Evolutionary conservation across 2,329 filamentous ascomycete species (phyloP), one percentile per base, ranked within the genome.

Genomic region (Xylaria sp.): DNA sequence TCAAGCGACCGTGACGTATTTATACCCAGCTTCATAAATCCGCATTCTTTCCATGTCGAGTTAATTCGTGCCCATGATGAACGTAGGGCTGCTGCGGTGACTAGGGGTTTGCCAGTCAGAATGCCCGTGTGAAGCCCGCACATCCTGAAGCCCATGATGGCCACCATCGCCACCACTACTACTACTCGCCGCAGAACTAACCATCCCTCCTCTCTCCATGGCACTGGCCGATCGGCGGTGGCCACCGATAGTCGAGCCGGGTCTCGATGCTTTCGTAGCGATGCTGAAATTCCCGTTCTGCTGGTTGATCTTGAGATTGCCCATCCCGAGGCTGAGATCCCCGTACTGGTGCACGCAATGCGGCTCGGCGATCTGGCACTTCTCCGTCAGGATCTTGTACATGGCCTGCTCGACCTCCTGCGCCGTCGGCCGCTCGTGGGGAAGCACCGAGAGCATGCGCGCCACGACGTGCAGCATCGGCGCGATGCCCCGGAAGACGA

Each of bases 321-420:
- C 71, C 13, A 81, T 60, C 11, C 78, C 77, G 11, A 76, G 72
- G 15, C 71, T 72, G 63, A 74, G 73, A 13, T 72, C 71, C 7
- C 76, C 77, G 66, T 85, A 85, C 66, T 82, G 79, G 63, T 85
- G 82, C n/a, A 85, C 82, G 73, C 85, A 87, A 71, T 87, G 85
- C 57, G 84, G 84, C 73, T 86, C 84, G 5, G 75, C 63, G 51
- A 86, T 83, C 27, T 76, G 78, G 69, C 83, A 85, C 50, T 78
- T 73, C 67, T 84, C 83, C 1, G 80, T 84, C 42, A 89, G 75
- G 65, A 88, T 83, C 68, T 81, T 78, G 73, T 87, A 86, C 54
- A 87, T 79, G 60, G 79, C 80, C 49, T 83, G 80, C 71, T 87
- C 83, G 15, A 88, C 84, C 69, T 86, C 83, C 10, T 77, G 74